Evolutionary conservation across 371 early-diverging fungal genomes (phyloP).

Genomic region (Funneliformis caledonium): DNA sequence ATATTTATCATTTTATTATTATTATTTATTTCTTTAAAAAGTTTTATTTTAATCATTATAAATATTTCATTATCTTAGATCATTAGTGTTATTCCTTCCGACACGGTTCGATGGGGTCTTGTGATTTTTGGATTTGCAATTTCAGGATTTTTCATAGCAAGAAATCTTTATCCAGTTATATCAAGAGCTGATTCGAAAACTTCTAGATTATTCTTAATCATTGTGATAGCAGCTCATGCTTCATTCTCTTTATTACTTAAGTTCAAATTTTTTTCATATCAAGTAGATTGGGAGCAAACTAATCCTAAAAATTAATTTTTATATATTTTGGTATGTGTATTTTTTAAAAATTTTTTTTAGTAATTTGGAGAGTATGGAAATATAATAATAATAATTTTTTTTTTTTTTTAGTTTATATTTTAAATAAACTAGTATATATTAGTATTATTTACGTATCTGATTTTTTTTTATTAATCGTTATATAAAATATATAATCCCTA

Average conservation of each 20-base stretch:
- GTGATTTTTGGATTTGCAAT: slow-evolving; percentile 64
- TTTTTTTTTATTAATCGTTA: too few species aligned
- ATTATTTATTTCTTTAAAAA: slow-evolving; percentile 37
- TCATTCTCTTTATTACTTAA: slow-evolving; percentile 80
- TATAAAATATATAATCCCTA: too few species aligned
- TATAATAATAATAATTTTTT: too few species aligned
- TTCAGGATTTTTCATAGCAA: slow-evolving; percentile 57
- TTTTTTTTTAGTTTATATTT: too few species aligned
- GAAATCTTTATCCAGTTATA: slow-evolving; percentile 69
- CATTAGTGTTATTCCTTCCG: slow-evolving; percentile 70
- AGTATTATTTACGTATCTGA: too few species aligned
- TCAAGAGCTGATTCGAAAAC: slow-evolving; percentile 65
- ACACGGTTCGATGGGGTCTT: slow-evolving; percentile 68
- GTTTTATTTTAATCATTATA: not conserved
- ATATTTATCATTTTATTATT: slow-evolving; percentile 34
- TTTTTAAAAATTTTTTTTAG: too few species aligned
- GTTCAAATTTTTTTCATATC: slow-evolving; percentile 74
- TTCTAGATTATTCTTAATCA: slow-evolving; percentile 67
- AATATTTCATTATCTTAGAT: slow-evolving; percentile 51
- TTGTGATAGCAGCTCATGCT: slow-evolving; percentile 71
- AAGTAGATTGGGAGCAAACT: not conserved
- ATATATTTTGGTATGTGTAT: too few species aligned
- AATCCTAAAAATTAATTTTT: too few species aligned
- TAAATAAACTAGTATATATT: too few species aligned
- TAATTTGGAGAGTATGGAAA: too few species aligned